Base-by-base conservation (phyloP, 1,284 basidiomycete species). In the Phenoliferia sp. region DNA sequence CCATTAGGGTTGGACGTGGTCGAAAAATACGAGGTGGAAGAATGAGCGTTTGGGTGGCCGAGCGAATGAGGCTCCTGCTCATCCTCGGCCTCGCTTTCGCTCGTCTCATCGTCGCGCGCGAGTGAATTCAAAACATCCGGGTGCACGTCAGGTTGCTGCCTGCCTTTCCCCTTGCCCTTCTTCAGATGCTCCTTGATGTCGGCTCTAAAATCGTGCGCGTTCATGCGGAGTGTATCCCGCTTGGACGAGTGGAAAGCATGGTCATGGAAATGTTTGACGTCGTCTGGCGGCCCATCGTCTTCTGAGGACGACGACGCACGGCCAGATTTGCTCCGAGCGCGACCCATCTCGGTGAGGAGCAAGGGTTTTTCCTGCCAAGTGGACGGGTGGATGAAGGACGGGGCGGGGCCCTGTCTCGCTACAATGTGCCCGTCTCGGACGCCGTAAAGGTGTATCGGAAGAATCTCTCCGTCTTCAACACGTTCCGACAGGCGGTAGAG, bases 251-350 rank as follows among this genome's bases (percentile, higher is more conserved):
- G 48, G 7, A 36, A 31, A 5, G 35, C 44, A 9, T 66, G n/a
- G 34, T 71, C 67, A n/a, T 32, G 31, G 35, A 71, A 69, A 34
- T 66, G 52, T 10, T 59, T 34, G 28, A 70, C 61, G 17, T 22
- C n/a, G 3, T 48, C 64, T 15, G 10, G 31, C 2, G 19, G n/a
- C 35, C 32, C 29, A 15, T 56, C 31, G 19, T 32, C 54, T 34
- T 52, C 48, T 19, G 4, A 31, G 36, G 16, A 26, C 15, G 33
- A 17, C 44, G 7, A 44, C 55, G 2, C 4, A 22, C 36, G 33
- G 26, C 22, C 48, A 52, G 34, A 19, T 60, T 29, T 54, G 26
- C 22, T 56, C 17, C 26, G 36, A 19, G 17, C 59, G 36, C 28
- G 36, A 15, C 54, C 35, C 33, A 33, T 19, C 31, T 22, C n/a